Percentiles rank a stretch among this genome's conserved stretches.
These are phyloP conservation scores for Xylariomycetidae sp. DNA, from an alignment of 2,329 filamentous ascomycete species.

Conservation along the genomic window DNA sequence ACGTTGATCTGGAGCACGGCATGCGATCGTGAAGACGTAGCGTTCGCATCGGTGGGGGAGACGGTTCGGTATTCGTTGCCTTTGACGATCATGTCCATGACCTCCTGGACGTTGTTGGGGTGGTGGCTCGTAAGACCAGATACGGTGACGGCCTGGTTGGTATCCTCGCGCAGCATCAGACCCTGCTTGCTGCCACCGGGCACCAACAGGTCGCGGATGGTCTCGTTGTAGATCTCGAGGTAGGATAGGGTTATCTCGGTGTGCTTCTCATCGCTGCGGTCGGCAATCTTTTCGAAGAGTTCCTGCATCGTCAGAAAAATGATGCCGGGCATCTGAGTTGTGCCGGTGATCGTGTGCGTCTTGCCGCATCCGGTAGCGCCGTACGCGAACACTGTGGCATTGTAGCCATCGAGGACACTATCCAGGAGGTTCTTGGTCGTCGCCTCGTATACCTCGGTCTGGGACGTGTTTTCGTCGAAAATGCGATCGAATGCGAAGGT, in stretches of 20 bases:
- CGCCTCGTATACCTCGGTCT: conserved; percentile 90
- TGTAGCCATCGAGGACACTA: conserved; percentile 94
- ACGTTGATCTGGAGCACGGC: conserved; percentile 97
- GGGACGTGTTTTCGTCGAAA: conserved; percentile 90
- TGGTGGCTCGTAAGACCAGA: conserved; percentile 86
- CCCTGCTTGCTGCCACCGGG: conserved; percentile 75
- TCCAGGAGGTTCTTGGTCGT: conserved; percentile 88
- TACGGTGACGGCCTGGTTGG: conserved; percentile 87
- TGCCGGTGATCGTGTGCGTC: conserved; percentile 95
- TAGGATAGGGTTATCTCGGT: conserved; percentile 92
- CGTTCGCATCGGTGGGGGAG: conserved; percentile 94
- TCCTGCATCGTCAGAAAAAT: conserved; percentile 99
- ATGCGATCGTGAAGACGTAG: conserved; percentile 93
- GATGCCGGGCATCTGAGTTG: conserved; percentile 86
- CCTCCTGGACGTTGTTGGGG: conserved; percentile 85
- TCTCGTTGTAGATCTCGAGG: conserved; percentile 98
- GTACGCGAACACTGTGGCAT: conserved; percentile 97
- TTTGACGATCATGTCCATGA: conserved; percentile 98
- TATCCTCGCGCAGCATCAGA: conserved; percentile 89
- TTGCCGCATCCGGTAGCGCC: conserved; percentile 97
- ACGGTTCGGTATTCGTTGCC: conserved; percentile 94
- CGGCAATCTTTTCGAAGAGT: conserved; percentile 91
- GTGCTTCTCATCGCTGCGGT: conserved; percentile 76
- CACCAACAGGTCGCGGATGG: conserved; percentile 90
- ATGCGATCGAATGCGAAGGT: conserved; percentile 95